phyloP scores from a whole-genome alignment of 2,329 filamentous ascomycete genomes.

The Microdochium bolleyi region DNA sequence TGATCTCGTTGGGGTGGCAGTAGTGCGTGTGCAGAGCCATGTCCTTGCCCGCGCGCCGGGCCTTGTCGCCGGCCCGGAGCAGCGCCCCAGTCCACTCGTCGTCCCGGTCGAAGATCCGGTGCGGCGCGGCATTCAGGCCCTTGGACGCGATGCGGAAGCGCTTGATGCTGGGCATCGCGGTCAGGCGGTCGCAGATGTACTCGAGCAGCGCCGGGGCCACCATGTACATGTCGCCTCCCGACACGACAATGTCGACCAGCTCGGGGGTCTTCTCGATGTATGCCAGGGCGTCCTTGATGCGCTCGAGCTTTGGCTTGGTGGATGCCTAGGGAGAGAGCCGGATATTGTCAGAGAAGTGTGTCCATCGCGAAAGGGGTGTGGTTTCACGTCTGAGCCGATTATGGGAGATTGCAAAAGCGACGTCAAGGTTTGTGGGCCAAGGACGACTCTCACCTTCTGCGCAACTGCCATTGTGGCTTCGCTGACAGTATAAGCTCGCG shows the following conservation, averaged over 20 bases:
- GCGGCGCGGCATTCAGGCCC: conserved; percentile 51
- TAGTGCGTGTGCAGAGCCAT: conserved; percentile 59
- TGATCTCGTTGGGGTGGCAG: conserved; percentile 54
- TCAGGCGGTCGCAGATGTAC: conserved; percentile 45
- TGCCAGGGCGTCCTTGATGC: conserved; percentile 49
- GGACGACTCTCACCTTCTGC: not conserved
- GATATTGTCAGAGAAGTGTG: no score
- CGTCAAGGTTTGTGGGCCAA: no score
- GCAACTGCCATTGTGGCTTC: conserved; percentile 42
- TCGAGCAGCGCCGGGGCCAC: conserved; percentile 42
- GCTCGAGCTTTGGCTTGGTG: conserved; percentile 26
- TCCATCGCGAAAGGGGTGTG: no score
- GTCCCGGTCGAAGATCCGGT: conserved; percentile 39
- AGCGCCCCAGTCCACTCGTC: conserved; percentile 48
- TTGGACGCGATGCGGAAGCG: conserved; percentile 56
- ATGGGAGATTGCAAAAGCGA: no score
- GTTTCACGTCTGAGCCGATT: no score
- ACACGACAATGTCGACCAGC: conserved; percentile 53
- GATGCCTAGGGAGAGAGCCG: conserved; percentile 13
- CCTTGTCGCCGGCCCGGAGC: conserved; percentile 40
- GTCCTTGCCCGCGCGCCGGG: conserved; percentile 45
- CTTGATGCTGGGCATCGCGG: conserved; percentile 48
- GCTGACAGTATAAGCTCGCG: conserved; percentile 51
- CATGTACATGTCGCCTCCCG: conserved; percentile 55
- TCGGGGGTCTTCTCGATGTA: conserved; percentile 43